Percentiles rank a stretch among this genome's conserved stretches.
Conservation (phyloP, 345 rosid genomes). For the Euphorbia pulcherrima region DNA sequence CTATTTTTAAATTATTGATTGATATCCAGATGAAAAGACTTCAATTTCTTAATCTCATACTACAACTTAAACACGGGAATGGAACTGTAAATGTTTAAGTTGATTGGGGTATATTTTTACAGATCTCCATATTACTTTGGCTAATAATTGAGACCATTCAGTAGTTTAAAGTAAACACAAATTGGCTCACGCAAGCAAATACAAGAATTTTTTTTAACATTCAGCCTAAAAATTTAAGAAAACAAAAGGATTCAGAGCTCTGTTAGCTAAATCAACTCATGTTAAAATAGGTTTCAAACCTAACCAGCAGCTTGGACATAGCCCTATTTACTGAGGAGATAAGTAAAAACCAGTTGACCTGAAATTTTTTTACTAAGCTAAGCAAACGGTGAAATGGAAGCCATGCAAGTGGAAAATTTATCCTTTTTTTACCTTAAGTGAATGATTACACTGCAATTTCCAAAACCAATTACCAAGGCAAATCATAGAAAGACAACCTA, state of each 20-base stretch:
- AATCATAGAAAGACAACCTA: neutral
- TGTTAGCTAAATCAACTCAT: neutral
- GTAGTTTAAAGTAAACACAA: neutral
- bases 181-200: neutral
- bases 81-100: neutral
- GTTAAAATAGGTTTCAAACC: neutral
- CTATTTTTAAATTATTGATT: neutral
- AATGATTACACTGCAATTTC: neutral
- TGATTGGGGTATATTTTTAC: neutral
- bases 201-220: neutral
- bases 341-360: neutral
- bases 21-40: neutral
- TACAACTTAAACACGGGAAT: neutral
- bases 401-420: too few species aligned
- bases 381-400: neutral
- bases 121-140: neutral
- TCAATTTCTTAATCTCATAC: neutral
- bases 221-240: too few species aligned
- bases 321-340: neutral
- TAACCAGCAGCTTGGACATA: neutral
- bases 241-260: neutral
- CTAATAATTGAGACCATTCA: neutral
- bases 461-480: neutral
- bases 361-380: neutral
- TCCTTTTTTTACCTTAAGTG: neutral